A percentile compares a stretch with the other conserved stretches of the same genome.
Conservation (phyloP, 2,329 filamentous ascomycete genomes). For the Clonostachys sp. region DNA sequence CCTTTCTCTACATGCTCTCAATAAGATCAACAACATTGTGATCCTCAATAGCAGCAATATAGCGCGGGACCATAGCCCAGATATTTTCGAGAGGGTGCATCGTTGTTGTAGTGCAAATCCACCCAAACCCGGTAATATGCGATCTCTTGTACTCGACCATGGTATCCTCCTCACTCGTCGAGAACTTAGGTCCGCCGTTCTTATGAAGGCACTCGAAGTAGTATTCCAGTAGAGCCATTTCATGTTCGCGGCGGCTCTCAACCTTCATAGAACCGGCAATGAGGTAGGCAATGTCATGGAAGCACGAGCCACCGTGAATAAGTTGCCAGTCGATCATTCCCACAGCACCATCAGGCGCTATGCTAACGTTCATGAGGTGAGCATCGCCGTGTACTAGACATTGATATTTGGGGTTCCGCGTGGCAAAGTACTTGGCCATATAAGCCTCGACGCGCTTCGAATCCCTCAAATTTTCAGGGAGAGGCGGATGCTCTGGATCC, state of each 20-base stretch:
- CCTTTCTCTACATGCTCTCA: too few species aligned
- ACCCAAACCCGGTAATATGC: not conserved
- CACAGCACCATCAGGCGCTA: slow-evolving; percentile 22
- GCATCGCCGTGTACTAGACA: slow-evolving; percentile 35
- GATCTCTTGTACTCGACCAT: slow-evolving; percentile 10
- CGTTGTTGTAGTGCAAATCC: slow-evolving; percentile 6
- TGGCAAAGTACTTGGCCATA: slow-evolving; percentile 25
- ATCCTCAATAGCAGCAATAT: too few species aligned
- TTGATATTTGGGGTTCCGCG: slow-evolving; percentile 28
- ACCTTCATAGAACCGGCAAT: slow-evolving; percentile 29
- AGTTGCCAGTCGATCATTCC: slow-evolving; percentile 37
- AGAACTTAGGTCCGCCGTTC: slow-evolving; percentile 22
- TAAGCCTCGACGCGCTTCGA: slow-evolving; percentile 24
- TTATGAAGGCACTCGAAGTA: slow-evolving; percentile 24
- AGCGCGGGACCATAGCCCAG: too few species aligned
- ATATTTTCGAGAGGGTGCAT: slow-evolving; percentile 24
- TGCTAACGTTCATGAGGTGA: slow-evolving; percentile 37
- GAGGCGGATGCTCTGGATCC: slow-evolving; percentile 15
- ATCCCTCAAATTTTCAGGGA: slow-evolving; percentile 30
- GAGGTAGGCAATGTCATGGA: slow-evolving; percentile 36
- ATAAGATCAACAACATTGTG: too few species aligned
- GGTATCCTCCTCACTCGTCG: slow-evolving; percentile 12
- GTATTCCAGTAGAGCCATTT: slow-evolving; percentile 27
- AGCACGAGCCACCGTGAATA: slow-evolving; percentile 31
- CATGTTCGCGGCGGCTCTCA: slow-evolving; percentile 30